These are phyloP conservation scores for Malassezia japonica DNA, from an alignment of 1,284 basidiomycete species.

Conservation along the genomic window DNA sequence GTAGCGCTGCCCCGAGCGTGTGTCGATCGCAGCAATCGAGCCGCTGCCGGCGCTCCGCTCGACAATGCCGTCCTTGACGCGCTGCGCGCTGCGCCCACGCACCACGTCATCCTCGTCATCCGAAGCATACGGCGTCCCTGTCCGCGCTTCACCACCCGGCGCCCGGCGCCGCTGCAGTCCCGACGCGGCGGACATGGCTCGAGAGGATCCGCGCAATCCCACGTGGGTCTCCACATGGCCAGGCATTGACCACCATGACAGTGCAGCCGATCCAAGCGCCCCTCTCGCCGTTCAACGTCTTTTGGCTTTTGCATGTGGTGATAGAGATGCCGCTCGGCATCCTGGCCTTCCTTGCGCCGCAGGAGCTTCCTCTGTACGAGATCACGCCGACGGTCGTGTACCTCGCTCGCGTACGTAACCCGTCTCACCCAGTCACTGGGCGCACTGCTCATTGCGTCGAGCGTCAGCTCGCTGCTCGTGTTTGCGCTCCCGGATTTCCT, in stretches of 20 bases:
- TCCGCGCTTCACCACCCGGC: not conserved
- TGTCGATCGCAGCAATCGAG: constrained; percentile 23
- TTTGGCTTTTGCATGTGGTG: constrained; percentile 16
- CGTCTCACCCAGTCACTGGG: constrained; percentile 8
- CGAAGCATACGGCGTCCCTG: not conserved
- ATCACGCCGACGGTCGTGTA: not conserved
- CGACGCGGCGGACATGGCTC: constrained; percentile 3
- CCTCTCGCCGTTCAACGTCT: constrained; percentile 15
- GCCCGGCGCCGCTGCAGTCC: constrained; percentile 15
- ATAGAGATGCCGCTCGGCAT: constrained; percentile 11
- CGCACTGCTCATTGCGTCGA: not conserved
- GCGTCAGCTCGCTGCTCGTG: constrained; percentile 20
- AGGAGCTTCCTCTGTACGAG: not conserved
- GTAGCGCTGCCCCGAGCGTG: constrained; percentile 51
- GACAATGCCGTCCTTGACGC: not conserved
- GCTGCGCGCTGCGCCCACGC: not conserved
- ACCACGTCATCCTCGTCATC: constrained; percentile 1
- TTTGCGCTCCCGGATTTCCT: constrained; percentile 58
- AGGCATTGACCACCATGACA: not conserved
- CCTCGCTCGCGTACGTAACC: constrained; percentile 1
- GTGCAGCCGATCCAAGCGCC: no score
- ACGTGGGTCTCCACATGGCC: not conserved
- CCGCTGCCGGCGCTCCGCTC: constrained; percentile 14
- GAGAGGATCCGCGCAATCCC: no score
- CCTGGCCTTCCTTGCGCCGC: not conserved